Base-by-base conservation (phyloP, 108 stramenopile species). In the Nannochloropsis salina region DNA sequence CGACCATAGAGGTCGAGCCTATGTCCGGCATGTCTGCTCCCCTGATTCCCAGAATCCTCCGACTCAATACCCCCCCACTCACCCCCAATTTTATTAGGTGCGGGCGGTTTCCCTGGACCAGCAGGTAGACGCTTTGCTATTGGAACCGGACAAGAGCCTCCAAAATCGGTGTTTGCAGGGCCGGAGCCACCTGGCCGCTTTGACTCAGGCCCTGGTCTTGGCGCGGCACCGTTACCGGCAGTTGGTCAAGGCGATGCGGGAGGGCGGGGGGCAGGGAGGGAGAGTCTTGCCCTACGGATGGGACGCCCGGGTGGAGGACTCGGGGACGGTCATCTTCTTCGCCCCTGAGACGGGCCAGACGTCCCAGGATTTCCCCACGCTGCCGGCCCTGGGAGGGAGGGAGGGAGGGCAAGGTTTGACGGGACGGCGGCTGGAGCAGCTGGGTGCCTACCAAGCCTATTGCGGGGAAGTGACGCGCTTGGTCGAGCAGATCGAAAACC, bases 81-180 rank as follows among this genome's bases (percentile, higher is more conserved):
- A 31, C 6, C 61, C n/a, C 61, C 61, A 15, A n/a, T n/a, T 74
- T 6, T 15, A n/a, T n/a, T n/a, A 74, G 61, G 93, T 94, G 31
- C 90, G 91, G 31, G 94, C 91, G 61, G 94, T 95, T 9, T 90
- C 92, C 10, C 84, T 97, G 44, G 94, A 94, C 83, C 91, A 90
- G 10, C 93, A 94, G 81, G 93, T 95, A 3, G 94, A 95, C 95
- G 51, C 80, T 91, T 9, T 74, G 20, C 44, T 82, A 2, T 82
- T 21, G 20, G 44, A 43, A n/a, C 61, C 61, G 15, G 61, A 74
- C 61, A n/a, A 15, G 20, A n/a, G 20, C 2, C 61, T 74, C 20
- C 61, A 8, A 15, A 15, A 74, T n/a, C 61, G 61, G 20, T 74
- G 61, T n/a, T n/a, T 74, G 61, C 61, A 74, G 6, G 61, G 61